These are phyloP conservation scores for Nicotiana otophora DNA, from an alignment of 257 asterid genomes.

Conservation along the genomic window DNA sequence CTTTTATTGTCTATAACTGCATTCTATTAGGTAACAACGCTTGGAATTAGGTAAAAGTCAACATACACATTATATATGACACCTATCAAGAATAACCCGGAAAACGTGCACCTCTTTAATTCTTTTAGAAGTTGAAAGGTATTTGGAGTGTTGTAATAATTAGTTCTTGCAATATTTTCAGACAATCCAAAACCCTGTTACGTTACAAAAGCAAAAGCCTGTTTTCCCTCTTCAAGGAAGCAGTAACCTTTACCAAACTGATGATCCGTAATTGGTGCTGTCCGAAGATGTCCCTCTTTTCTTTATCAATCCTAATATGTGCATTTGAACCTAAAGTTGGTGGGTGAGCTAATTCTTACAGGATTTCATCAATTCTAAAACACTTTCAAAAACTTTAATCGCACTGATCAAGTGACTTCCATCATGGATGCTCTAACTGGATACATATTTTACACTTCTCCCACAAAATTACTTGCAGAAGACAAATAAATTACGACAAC, in stretches of 20 bases:
- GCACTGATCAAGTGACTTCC: background rate
- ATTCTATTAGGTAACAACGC: background rate
- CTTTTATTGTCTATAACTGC: background rate
- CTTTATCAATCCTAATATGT: background rate
- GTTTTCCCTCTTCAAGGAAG: background rate
- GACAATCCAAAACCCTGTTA: background rate
- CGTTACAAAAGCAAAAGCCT: background rate
- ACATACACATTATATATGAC: background rate
- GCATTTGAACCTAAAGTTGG: background rate
- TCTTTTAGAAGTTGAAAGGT: background rate
- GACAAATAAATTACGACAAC: background rate
- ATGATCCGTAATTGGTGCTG: background rate
- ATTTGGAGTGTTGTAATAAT: background rate
- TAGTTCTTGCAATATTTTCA: background rate
- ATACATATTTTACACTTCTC: background rate
- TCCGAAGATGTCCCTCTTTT: background rate
- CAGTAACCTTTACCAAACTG: background rate
- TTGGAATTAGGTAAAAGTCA: background rate
- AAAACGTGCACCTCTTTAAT: background rate
- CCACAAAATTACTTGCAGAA: background rate
- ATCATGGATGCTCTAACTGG: background rate
- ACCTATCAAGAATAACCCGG: background rate
- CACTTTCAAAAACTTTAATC: background rate
- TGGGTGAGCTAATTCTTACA: background rate
- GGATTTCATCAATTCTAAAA: conserved; percentile 1